Evolutionary conservation across 108 stramenopile species (phyloP).

Genomic region (Schizochytrium sp.): DNA sequence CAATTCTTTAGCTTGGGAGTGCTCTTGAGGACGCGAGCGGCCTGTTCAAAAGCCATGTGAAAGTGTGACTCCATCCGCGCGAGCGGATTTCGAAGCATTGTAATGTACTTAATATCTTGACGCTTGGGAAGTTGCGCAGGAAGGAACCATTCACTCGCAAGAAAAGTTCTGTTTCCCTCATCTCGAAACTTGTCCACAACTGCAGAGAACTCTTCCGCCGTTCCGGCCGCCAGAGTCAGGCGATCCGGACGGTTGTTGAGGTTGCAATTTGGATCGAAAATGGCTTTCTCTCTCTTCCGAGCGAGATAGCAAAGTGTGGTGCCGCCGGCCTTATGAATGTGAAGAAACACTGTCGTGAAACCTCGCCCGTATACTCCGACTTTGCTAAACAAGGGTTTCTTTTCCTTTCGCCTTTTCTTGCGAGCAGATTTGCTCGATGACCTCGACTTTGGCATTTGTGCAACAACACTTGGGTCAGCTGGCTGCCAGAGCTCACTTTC

Average conservation of each 20-base stretch:
- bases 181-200: background rate
- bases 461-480: too few species aligned
- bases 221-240: background rate
- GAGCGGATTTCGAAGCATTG: background rate
- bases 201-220: background rate
- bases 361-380: background rate
- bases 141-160: background rate
- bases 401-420: too few species aligned
- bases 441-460: too few species aligned
- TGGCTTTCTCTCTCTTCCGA: background rate
- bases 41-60: background rate
- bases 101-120: background rate
- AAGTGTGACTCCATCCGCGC: slow-evolving; percentile 9
- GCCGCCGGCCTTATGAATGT: background rate
- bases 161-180: background rate
- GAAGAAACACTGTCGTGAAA: background rate
- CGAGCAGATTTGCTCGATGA: too few species aligned
- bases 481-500: too few species aligned
- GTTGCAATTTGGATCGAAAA: background rate
- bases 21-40: too few species aligned
- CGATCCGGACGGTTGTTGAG: background rate
- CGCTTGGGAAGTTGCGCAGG: background rate
- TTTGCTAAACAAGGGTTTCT: too few species aligned
- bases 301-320: background rate
- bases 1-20: background rate